Evolutionary conservation across 805 yeast genomes (phyloP).

Genomic region (Suhomyces tanzawaensis): DNA sequence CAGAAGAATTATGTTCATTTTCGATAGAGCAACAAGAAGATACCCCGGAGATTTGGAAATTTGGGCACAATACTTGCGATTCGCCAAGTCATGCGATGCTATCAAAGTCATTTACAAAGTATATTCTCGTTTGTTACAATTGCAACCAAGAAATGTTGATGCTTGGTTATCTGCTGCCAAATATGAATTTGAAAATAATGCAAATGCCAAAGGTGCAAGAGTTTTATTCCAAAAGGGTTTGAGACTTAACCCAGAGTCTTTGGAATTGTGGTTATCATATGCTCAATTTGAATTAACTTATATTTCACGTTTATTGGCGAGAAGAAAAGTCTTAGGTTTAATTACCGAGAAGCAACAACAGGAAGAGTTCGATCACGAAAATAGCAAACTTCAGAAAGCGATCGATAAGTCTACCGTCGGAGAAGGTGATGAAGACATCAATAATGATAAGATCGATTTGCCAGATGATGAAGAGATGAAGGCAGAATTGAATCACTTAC

Average conservation of each 20-base stretch:
- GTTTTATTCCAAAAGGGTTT: conserved; percentile 79
- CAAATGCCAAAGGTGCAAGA: conserved; percentile 86
- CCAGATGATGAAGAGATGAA: conserved; percentile 57
- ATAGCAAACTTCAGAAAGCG: conserved; percentile 33
- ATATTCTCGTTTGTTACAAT: conserved; percentile 71
- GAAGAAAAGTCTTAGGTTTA: conserved; percentile 80
- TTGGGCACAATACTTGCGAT: conserved; percentile 77
- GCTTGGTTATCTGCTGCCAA: conserved; percentile 96
- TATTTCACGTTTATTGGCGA: conserved; percentile 74
- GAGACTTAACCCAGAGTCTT: conserved; percentile 74
- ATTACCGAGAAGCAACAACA: conserved; percentile 69
- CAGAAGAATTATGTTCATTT: conserved; percentile 76
- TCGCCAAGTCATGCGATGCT: conserved; percentile 63
- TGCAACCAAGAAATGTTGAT: conserved; percentile 87
- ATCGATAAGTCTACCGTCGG: conserved; percentile 27
- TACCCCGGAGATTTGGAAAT: conserved; percentile 74
- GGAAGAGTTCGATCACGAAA: conserved; percentile 41
- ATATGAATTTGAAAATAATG: conserved; percentile 85
- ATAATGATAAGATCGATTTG: conserved; percentile 40
- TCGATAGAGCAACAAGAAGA: conserved; percentile 75
- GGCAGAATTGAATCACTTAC: conserved; percentile 66
- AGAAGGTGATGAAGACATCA: conserved; percentile 27
- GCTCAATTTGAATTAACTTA: conserved; percentile 85
- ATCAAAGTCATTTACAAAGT: conserved; percentile 71
- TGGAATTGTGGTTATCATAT: conserved; percentile 78